Evolutionary conservation across 2,329 filamentous ascomycete genomes (phyloP), one percentile per base, ranked within the genome.

Genomic region (Verticillium albo-atrum): DNA sequence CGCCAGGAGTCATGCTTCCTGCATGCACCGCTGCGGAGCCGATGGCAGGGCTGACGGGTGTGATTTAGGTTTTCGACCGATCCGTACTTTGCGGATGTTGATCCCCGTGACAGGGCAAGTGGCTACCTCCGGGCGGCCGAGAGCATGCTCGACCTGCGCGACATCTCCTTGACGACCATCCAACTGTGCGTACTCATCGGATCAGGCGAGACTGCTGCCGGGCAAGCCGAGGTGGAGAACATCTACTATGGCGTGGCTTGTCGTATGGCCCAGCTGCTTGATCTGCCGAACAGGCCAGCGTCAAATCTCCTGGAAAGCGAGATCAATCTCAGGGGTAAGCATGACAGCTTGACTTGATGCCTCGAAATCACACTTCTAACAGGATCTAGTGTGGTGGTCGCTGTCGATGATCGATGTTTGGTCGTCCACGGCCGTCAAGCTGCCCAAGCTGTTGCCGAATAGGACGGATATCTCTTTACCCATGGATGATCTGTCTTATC

Each of bases 121-220:
- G 54, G 51, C 20, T 66, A 64, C 59, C 54, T 65, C 56, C 26
- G 62, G 58, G 61, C 65, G 55, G 64, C 63, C 47, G 66, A 68
- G 61, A 61, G 56, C 15, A 62, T 71, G 1, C 64, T 75, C 6
- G 65, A 75, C 56, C 60, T 77, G 26, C 70, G 72, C 7, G 66
- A 73, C n/a, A 68, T 76, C 17, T 72, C 70, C 4, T 58, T 77
- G 20, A 64, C 63, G 1, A 77, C 72, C 3, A 68, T 77, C 25
- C 76, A 77, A 62, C 70, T 73, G 2, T 72, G 72, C 55, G 70
- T 78, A 5, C 63, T 78, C 28, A 64, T 78, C 1, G 76, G 73
- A 2, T 67, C 68, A 2, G 63, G 62, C n/a, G 69, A 70, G 17
- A 70, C 70, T 32, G 72, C 68, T 15, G 69, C 75, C n/a, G 70